Percentiles rank a stretch among this genome's conserved stretches.
Evolutionary conservation across 768 basidiomycete genomes (phyloP).

Genomic region (Hortiboletus flavorubellus): DNA sequence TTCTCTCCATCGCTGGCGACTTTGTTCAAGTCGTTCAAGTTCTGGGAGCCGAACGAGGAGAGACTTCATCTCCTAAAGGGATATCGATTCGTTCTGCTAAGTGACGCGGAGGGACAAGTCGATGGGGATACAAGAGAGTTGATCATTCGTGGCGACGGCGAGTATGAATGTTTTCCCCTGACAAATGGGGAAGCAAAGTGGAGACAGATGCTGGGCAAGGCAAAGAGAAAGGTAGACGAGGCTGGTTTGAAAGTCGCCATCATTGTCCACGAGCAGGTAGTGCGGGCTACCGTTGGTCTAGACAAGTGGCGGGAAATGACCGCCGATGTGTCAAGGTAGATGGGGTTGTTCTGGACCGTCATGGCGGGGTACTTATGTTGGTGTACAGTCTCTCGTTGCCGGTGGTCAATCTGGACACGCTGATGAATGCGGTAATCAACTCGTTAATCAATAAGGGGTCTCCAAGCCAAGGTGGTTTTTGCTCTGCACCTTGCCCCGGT

Average conservation of each 20-base stretch:
- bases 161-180: slow-evolving; percentile 61
- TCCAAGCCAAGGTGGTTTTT: slow-evolving; percentile 18
- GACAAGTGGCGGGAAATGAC: slow-evolving; percentile 54
- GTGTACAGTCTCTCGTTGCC: slow-evolving; percentile 37
- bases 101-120: slow-evolving; percentile 50
- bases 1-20: slow-evolving; percentile 51
- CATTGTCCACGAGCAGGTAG: slow-evolving; percentile 46
- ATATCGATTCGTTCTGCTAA: slow-evolving; percentile 58
- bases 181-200: slow-evolving; percentile 47
- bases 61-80: slow-evolving; percentile 51
- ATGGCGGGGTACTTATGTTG: slow-evolving; percentile 4
- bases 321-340: slow-evolving; percentile 50
- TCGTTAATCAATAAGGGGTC: slow-evolving; percentile 30
- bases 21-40: slow-evolving; percentile 46
- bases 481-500: background rate
- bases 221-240: slow-evolving; percentile 43
- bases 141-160: slow-evolving; percentile 53
- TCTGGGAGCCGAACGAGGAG: slow-evolving; percentile 69
- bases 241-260: slow-evolving; percentile 47
- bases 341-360: background rate
- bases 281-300: slow-evolving; percentile 49
- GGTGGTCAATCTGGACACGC: slow-evolving; percentile 42
- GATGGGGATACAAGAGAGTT: slow-evolving; percentile 50
- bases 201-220: slow-evolving; percentile 49
- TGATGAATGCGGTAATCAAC: slow-evolving; percentile 50